Base-by-base conservation (phyloP, 306 rosid species). In the Delonix regia region DNA sequence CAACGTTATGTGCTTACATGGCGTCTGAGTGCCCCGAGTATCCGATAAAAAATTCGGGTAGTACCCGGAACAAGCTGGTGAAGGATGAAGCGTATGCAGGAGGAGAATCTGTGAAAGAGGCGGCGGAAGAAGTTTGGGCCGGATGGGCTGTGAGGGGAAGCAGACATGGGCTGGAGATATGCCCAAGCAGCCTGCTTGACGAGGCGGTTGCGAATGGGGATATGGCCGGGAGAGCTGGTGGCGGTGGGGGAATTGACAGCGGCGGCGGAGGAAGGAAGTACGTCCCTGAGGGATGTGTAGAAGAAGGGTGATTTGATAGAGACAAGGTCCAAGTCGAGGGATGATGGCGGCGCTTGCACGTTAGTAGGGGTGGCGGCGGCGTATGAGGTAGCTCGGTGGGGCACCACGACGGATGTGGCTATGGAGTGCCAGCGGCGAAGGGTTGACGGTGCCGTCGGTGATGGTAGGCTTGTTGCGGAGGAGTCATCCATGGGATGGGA, bases 121-220 rank as follows among this genome's bases (percentile, higher is more conserved):
- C 70, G 34, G 61, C 55, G 73, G 62, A 75, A 10, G 34, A 75
- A 62, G 48, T 30, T 11, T 33, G 61, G 59, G 62, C 71, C 49
- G 5, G 79, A 62, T 5, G 71, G 45, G 63, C 64, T 51, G 77
- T 64, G 56, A 12, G 85, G 85, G 22, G 89, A 83, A 28, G 92
- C 49, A 33, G 89, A 84, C 90, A 86, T 81, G 85, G 95, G 89
- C 79, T 83, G 91, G 59, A 86, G 91, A 82, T 90, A 86, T 38
- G 90, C 95, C 92, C 92, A 88, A 19, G 92, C 92, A 30, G 92
- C 95, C 72, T 86, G 92, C 84, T 90, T 86, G 12, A 90, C 95
- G 4, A 90, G 94, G 52, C 84, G 77, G 16, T 72, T 72, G 66
- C 66, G 65, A 38, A 72, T 72, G 14, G 77, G 74, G 78, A 86